These are phyloP conservation scores for Venturia aucupariae DNA, from an alignment of 2,329 filamentous ascomycete species.

Conservation along the genomic window DNA sequence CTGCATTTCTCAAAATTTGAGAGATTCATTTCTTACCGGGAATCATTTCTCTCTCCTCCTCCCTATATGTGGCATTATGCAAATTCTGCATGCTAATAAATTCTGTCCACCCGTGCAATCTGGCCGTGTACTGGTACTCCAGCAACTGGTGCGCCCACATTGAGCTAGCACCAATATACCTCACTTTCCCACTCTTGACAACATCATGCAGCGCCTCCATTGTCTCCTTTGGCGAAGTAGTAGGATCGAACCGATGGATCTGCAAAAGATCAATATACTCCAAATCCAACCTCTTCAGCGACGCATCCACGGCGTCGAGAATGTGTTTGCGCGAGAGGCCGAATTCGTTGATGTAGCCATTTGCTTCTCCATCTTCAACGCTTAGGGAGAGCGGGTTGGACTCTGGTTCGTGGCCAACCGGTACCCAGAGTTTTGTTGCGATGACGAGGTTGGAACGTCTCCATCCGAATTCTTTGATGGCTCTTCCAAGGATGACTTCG, in stretches of 20 bases:
- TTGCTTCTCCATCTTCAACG: background rate
- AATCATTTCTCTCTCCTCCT: conserved; percentile 47
- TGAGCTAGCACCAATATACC: conserved; percentile 15
- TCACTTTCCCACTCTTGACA: conserved; percentile 33
- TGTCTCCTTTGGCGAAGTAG: conserved; percentile 35
- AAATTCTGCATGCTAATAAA: conserved; percentile 14
- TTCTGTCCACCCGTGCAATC: conserved; percentile 16
- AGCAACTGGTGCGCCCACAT: conserved; percentile 16
- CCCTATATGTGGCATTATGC: conserved; percentile 39
- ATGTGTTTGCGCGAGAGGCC: conserved; percentile 35
- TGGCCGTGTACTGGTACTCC: conserved; percentile 13
- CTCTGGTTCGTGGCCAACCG: conserved; percentile 36
- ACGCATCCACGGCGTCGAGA: conserved; percentile 38
- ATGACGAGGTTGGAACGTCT: conserved; percentile 49
- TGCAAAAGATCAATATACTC: conserved; percentile 43
- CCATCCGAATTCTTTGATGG: conserved; percentile 50
- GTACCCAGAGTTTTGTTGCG: conserved; percentile 46
- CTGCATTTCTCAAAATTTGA: too few relatives aligned
- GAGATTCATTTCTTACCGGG: too few relatives aligned
- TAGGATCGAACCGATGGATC: conserved; percentile 40
- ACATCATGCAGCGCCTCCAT: conserved; percentile 39
- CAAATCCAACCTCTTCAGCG: conserved; percentile 34
- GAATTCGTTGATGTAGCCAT: conserved; percentile 42
- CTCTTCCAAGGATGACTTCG: conserved; percentile 48
- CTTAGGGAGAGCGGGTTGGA: conserved; percentile 22